Evolutionary conservation across 768 basidiomycete genomes (phyloP), one percentile per base, ranked within the genome.

Genomic region (Mycena haematopus): DNA sequence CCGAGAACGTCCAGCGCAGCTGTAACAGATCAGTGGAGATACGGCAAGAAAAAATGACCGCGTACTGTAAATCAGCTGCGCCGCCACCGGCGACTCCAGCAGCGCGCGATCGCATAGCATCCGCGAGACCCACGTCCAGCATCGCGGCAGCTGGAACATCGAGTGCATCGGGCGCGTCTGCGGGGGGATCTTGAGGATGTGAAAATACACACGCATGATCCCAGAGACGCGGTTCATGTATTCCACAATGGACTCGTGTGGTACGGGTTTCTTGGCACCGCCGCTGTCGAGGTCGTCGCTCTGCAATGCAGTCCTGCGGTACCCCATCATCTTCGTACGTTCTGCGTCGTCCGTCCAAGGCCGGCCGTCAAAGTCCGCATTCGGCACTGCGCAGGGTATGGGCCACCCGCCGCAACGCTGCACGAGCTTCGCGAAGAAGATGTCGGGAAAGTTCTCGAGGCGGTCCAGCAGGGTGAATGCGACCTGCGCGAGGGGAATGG

Each of bases 371-470:
- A 81, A 75, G 58, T 90, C 85, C 17, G 75, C 74, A 15, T 74
- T 69, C 0, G 88, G 86, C 0, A 93, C 79, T 19, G 79, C 81
- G 52, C 79, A 79, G 0, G 93, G 94, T 3, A 96, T 79, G 0
- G 89, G 82, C 95, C 95, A 98, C 25, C 91, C 90, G 44, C 96
- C 96, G 21, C 91, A 86, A 24, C 91, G 87, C 74, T 96, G 95
- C 29, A 92, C 88, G 33, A 98, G 81, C 69, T 93, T 88, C 11
- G 91, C 86, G 77, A 88, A 94, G 71, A 99, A 87, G 15, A 96
- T 80, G 13, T 91, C 82, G 2, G 86, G 77, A 67, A 99, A 90
- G 6, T 81, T 78, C 3, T 87, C 75, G 0, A 83, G 72, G 15
- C 68, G 69, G 53, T 87, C 82, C 56, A 95, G 82, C 31, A 98